Percentiles rank a stretch among this genome's conserved stretches.
phyloP scores from a whole-genome alignment of 345 rosid species.

The Reutealis trisperma region DNA sequence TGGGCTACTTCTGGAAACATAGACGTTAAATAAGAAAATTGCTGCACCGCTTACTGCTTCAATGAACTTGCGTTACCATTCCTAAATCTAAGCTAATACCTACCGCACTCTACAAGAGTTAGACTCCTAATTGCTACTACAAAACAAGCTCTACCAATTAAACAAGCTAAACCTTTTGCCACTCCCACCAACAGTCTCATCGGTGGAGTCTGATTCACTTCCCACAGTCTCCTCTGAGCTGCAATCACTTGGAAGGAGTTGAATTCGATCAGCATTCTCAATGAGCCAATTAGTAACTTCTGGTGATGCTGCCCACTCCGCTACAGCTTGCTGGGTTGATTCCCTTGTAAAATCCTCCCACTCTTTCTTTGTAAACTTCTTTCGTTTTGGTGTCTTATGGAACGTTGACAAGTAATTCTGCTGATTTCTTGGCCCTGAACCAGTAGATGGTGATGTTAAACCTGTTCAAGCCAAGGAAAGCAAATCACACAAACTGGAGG shows the following conservation, averaged over 20 bases:
- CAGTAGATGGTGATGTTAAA: slow-evolving; percentile 33
- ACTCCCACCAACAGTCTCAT: slow-evolving; percentile 36
- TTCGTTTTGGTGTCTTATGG: slow-evolving; percentile 57
- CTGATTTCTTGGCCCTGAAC: slow-evolving; percentile 15
- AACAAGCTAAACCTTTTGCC: slow-evolving; percentile 39
- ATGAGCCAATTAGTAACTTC: slow-evolving; percentile 74
- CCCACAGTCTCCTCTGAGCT: slow-evolving; percentile 53
- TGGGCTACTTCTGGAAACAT: background rate
- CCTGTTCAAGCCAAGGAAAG: slow-evolving; percentile 27
- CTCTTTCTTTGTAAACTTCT: slow-evolving; percentile 63
- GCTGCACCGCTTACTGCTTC: background rate
- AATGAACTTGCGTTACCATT: background rate
- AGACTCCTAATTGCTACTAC: background rate
- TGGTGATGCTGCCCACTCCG: slow-evolving; percentile 59
- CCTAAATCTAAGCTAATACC: slow-evolving; percentile 11
- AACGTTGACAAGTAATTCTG: slow-evolving; percentile 66
- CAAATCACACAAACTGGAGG: background rate
- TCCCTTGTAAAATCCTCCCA: slow-evolving; percentile 76
- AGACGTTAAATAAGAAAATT: background rate
- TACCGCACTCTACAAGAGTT: background rate
- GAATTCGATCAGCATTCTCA: slow-evolving; percentile 66
- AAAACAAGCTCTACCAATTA: slow-evolving; percentile 30
- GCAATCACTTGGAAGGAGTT: slow-evolving; percentile 49
- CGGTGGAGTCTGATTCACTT: slow-evolving; percentile 67
- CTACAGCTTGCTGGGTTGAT: slow-evolving; percentile 36